Evolutionary conservation across 495 filamentous ascomycete species (phyloP).

Genomic region (Hamigera avellanea): DNA sequence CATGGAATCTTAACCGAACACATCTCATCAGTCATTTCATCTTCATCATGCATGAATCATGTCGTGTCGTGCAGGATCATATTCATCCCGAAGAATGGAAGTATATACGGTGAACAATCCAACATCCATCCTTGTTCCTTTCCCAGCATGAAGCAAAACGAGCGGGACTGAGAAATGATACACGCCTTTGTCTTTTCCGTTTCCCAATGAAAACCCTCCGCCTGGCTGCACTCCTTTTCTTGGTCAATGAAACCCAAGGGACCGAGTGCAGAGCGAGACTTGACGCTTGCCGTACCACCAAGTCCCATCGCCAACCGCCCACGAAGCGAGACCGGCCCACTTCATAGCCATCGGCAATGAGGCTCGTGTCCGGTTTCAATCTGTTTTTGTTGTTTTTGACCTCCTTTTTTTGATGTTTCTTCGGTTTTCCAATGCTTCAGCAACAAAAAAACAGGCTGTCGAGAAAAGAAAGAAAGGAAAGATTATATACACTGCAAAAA

Average conservation of each 20-base stretch:
- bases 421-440: not conserved
- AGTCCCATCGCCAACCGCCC: not conserved
- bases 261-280: too few relatives aligned
- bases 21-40: too few relatives aligned
- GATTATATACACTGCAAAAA: too few relatives aligned
- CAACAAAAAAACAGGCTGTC: too few relatives aligned
- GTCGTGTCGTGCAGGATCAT: conserved; percentile 4
- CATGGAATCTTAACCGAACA: too few relatives aligned
- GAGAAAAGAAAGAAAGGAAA: too few relatives aligned
- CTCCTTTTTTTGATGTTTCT: not conserved
- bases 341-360: conserved; percentile 3
- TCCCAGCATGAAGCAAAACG: not conserved
- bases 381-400: conserved; percentile 1
- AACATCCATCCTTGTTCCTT: not conserved
- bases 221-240: too few relatives aligned
- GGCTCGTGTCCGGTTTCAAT: conserved; percentile 1
- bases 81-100: not conserved
- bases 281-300: too few relatives aligned
- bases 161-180: not conserved
- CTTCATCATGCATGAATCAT: too few relatives aligned
- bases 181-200: not conserved
- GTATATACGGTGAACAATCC: not conserved
- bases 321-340: conserved; percentile 13
- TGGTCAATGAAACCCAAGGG: too few relatives aligned
- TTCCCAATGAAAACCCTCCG: not conserved